Percentiles rank a stretch among this genome's conserved stretches.
phyloP scores from a whole-genome alignment of 306 rosid species.

The Medicago lupulina region DNA sequence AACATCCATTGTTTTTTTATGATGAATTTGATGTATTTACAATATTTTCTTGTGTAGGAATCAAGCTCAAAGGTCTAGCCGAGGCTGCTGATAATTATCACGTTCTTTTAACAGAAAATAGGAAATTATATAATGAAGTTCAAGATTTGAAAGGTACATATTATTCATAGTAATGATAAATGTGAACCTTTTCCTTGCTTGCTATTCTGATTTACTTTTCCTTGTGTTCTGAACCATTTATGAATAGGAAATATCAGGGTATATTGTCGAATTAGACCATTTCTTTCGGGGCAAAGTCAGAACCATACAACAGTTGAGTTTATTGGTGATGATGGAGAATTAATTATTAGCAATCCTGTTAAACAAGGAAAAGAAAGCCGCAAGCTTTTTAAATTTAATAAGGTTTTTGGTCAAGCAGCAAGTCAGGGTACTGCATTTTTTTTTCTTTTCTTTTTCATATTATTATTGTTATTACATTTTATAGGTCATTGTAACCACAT shows the following conservation, averaged over 20 bases:
- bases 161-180: constrained; percentile 24
- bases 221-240: constrained; percentile 33
- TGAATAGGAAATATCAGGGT: constrained; percentile 91
- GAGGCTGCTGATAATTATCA: constrained; percentile 95
- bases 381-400: constrained; percentile 85
- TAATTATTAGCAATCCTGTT: constrained; percentile 78
- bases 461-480: constrained; percentile 17
- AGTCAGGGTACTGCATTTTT: constrained; percentile 72
- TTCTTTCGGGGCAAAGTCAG: constrained; percentile 91
- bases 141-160: constrained; percentile 91
- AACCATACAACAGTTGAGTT: constrained; percentile 79
- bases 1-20: constrained; percentile 32
- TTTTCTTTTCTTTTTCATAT: neutral
- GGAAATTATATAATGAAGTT: constrained; percentile 91
- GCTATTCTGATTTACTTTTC: constrained; percentile 36
- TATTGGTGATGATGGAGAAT: constrained; percentile 90
- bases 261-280: constrained; percentile 94
- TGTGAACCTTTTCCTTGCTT: constrained; percentile 27
- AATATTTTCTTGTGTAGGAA: constrained; percentile 49
- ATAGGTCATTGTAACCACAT: constrained; percentile 2
- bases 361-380: constrained; percentile 90
- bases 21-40: constrained; percentile 34
- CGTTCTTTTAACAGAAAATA: constrained; percentile 78
- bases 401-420: constrained; percentile 85
- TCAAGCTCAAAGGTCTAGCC: constrained; percentile 78